Base-by-base conservation (phyloP, 139 green algal genomes). In the Closterium sp. region DNA sequence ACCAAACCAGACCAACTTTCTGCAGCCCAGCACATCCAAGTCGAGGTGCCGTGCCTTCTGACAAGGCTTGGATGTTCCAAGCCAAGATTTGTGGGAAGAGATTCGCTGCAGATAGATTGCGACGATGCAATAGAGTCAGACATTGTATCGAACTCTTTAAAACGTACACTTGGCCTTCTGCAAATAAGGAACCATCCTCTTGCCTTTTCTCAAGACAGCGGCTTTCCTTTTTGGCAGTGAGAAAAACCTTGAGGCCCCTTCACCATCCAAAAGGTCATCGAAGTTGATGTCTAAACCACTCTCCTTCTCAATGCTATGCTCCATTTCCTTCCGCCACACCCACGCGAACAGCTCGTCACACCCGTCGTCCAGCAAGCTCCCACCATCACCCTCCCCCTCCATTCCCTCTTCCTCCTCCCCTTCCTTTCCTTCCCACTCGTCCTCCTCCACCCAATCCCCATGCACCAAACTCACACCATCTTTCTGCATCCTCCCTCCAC, bases 381-480 rank as follows among this genome's bases (percentile, higher is more conserved):
- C 55, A 76, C 55, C 55, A 28, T 76, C 55, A 76, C 23, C 23
- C 25, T 76, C 55, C 1, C 55, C 12, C 55, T 76, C 55, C 5
- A 2, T 19, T 2, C 16, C 55, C 55, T 76, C 55, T 28, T 28
- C 55, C 55, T 76, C 55, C 0, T 76, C 55, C 55, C 55, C 55
- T 76, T 76, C 55, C 55, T 76, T 76, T 19, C 55, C 55, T 76
- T 16, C 55, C 55, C 55, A 76, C 87, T 91, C 87, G 10, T 91
- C 87, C 33, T 91, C 87, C 19, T 91, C 87, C 9, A 91, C 81
- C 87, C 87, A 91, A 2, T 91, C 87, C 33, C 87, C 87, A 30
- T 91, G 88, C 23, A 91, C 16, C 81, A 89, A 89, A 34, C 16
- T 31, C n/a, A 89, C 30, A 1, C 30, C 38, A 89, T 33, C 86